These are phyloP conservation scores for Cladosporium oxysporum DNA, from an alignment of 2,329 filamentous ascomycete species.

Conservation along the genomic window DNA sequence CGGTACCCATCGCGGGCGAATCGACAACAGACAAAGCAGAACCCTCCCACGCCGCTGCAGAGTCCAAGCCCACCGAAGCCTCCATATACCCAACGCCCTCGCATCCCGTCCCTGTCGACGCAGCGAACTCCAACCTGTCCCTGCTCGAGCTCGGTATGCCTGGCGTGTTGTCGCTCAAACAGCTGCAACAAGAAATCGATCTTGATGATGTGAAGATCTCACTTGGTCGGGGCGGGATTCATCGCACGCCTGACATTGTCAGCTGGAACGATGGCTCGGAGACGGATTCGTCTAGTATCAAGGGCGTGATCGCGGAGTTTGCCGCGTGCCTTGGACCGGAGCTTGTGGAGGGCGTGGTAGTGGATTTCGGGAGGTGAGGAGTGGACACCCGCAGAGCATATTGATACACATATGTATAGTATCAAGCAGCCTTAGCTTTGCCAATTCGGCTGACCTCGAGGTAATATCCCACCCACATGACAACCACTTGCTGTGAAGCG, in stretches of 20 bases:
- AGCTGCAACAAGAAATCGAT: slow-evolving; percentile 55
- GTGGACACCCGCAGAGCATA: too few relatives aligned
- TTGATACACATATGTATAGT: background rate
- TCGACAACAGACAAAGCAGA: background rate
- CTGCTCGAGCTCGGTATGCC: slow-evolving; percentile 67
- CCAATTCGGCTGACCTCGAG: slow-evolving; percentile 30
- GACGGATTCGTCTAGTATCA: slow-evolving; percentile 57
- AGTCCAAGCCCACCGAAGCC: background rate
- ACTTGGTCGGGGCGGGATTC: slow-evolving; percentile 40
- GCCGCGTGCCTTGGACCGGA: slow-evolving; percentile 66
- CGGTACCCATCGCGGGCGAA: background rate
- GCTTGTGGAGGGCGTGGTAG: slow-evolving; percentile 56
- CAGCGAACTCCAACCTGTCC: slow-evolving; percentile 41
- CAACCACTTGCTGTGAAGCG: slow-evolving; percentile 24
- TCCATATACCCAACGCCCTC: slow-evolving; percentile 17
- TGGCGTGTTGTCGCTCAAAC: slow-evolving; percentile 59
- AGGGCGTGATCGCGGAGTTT: slow-evolving; percentile 66
- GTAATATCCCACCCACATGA: slow-evolving; percentile 37
- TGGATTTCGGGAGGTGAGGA: slow-evolving; percentile 52
- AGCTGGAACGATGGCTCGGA: slow-evolving; percentile 58
- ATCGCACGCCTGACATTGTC: slow-evolving; percentile 51
- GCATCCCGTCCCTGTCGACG: slow-evolving; percentile 36
- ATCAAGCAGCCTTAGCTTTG: slow-evolving; percentile 24
- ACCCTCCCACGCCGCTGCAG: background rate
- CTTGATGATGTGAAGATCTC: slow-evolving; percentile 62